These are phyloP conservation scores for Fusarium poae DNA, from an alignment of 2,329 filamentous ascomycete genomes.

Conservation along the genomic window DNA sequence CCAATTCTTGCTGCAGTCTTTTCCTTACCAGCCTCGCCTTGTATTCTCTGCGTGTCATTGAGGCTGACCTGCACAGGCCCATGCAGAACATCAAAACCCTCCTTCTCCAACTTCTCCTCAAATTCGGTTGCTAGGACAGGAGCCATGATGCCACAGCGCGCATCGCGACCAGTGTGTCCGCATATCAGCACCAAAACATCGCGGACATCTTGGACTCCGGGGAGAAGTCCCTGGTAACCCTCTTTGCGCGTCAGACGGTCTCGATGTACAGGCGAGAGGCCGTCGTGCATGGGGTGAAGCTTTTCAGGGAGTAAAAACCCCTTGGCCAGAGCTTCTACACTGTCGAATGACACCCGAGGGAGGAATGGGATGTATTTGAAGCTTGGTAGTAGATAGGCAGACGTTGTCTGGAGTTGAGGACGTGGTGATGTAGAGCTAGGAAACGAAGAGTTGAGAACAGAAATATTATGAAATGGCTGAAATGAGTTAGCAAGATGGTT, in stretches of 20 bases:
- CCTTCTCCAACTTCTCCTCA: conserved; percentile 65
- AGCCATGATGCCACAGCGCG: conserved; percentile 84
- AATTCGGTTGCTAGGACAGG: conserved; percentile 81
- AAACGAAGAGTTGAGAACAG: conserved; percentile 83
- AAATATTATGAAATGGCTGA: conserved; percentile 86
- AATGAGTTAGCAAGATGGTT: conserved; percentile 57
- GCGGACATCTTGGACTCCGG: conserved; percentile 70
- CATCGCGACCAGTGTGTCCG: conserved; percentile 85
- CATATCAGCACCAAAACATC: conserved; percentile 88
- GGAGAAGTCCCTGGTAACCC: conserved; percentile 65
- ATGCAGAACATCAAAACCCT: conserved; percentile 63
- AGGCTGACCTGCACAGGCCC: conserved; percentile 58
- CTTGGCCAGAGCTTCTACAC: conserved; percentile 69
- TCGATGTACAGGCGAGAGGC: conserved; percentile 68
- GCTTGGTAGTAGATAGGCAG: conserved; percentile 82
- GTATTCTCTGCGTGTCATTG: conserved; percentile 34
- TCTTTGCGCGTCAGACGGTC: conserved; percentile 65
- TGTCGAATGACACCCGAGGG: conserved; percentile 70
- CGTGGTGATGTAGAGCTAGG: conserved; percentile 65
- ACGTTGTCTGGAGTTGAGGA: conserved; percentile 65
- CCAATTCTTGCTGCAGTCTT: conserved; percentile 70
- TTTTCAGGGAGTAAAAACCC: conserved; percentile 74
- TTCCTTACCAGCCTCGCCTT: conserved; percentile 23
- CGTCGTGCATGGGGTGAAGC: conserved; percentile 72
- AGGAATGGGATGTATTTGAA: conserved; percentile 85